Evolutionary conservation across 345 rosid genomes (phyloP), one percentile per base, ranked within the genome.

Genomic region (Bretschneidera sinensis): DNA sequence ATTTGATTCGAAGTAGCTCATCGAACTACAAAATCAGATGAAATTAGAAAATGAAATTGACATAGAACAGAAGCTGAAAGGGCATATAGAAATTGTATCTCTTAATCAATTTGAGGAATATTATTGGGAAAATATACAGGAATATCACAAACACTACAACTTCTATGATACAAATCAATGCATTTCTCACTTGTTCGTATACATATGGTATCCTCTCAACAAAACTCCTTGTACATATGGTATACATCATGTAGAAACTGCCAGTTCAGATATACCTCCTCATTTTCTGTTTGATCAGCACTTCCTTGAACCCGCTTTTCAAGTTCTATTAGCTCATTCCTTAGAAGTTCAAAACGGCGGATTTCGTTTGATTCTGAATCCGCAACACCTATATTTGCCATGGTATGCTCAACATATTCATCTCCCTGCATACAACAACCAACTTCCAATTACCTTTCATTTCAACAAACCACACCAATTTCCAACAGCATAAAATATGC

Each of bases 301-400:
- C 83, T 85, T 73, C 70, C 83, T 73, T 82, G 91, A 63, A 94
- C 92, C 55, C 96, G 87, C 70, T 81, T 83, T 76, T 94, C 97
- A 58, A 94, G 95, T 78, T 94, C 95, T 61, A 90, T 85, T 25
- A 94, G 84, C 73, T 94, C 99, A 63, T 78, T 90, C 76, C 91
- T 85, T 24, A 94, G 68, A 64, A 83, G 72, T 75, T 90, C 96
- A 24, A 88, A 94, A 23, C 97, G 85, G 60, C 51, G 77, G 48
- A 94, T 81, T 65, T 89, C 97, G 79, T 65, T 74, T 35, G 85
- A 80, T 65, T 81, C 86, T 3, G 86, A 74, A 59, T 72, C 78
- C 24, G 51, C 59, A 60, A 68, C 59, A 68, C 61, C 76, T 52
- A 53, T 61, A 65, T 48, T 71, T 70, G 78, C 62, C 59, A 63